Evolutionary conservation across 2,329 filamentous ascomycete species (phyloP), one percentile per base, ranked within the genome.

Genomic region (Colletotrichum lentis): DNA sequence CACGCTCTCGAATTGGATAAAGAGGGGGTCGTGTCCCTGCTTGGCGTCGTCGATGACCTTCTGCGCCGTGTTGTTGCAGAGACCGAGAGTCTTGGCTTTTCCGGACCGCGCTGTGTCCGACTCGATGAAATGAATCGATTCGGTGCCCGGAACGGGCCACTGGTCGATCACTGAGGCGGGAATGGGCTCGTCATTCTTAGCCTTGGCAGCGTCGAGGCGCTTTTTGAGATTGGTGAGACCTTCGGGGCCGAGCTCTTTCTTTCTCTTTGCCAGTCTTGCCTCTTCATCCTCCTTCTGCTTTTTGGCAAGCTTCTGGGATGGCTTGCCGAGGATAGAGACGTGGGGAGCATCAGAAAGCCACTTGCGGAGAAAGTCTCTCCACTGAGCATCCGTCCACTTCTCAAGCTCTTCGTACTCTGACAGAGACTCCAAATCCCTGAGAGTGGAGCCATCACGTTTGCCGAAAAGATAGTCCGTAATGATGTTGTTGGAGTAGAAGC

Each of bases 1-100:
- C 16, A 98, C 94, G 74, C 97, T 90, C 79, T 99, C 96, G 72
- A 96, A 99, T 79, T 99, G 95, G n/a, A 99, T 85, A 79, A 97
- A 99, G 2, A 98, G 82, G 0, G 93, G 91, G n/a, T 90, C 77
- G 43, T 90, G 79, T 7, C 81, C 83, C 20, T 81, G 72, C 44
- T 86, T 84, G 47, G 93, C 88, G 16, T 84, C 82, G 76, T 98
- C 92, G 56, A 99, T 88, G 56, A 90, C 79, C 69, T 88, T 84
- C 77, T 99, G 96, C 5, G 93, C 87, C 4, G 85, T 77, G 72
- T 93, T 95, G 37, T 89, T 80, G 0, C 86, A 83, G 27, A 84
- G 80, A 0, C 94, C 94, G 56, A 94, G 81, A 70, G 88, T 85
- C 73, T 89, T 86, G 16, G 94, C 96, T 68, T 89, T 81, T 37